phyloP scores from a whole-genome alignment of 2,329 filamentous ascomycete species.

The Fusarium gaditjirri region DNA sequence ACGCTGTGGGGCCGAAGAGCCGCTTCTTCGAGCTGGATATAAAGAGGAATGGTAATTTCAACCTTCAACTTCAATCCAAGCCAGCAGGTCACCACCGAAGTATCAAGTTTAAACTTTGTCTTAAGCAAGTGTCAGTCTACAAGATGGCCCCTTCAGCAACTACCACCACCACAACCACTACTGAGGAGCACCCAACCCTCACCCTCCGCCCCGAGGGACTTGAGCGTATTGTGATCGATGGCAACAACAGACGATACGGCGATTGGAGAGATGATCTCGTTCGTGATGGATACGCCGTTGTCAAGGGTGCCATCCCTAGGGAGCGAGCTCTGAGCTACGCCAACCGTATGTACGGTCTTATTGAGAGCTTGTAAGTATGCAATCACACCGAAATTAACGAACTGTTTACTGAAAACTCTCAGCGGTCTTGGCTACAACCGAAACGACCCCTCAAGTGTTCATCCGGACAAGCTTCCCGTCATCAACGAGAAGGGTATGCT shows the following conservation, averaged over 20 bases:
- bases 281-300: conserved; percentile 35
- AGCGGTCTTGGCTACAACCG: conserved; percentile 37
- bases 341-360: conserved; percentile 38
- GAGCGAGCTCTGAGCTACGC: conserved; percentile 39
- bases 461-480: conserved; percentile 39
- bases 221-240: conserved; percentile 37
- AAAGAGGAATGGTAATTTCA: conserved; percentile 2
- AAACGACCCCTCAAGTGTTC: conserved; percentile 28
- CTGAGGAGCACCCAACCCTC: conserved; percentile 28
- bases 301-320: conserved; percentile 35
- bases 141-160: conserved; percentile 26
- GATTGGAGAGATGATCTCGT: conserved; percentile 41
- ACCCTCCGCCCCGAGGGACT: conserved; percentile 36
- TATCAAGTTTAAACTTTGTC: background rate
- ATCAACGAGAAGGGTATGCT: conserved; percentile 58
- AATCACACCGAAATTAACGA: accelerated
- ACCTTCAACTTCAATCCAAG: background rate
- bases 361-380: conserved; percentile 37
- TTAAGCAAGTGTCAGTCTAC: background rate
- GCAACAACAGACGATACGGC: conserved; percentile 32
- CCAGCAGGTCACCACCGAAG: background rate
- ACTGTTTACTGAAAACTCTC: background rate
- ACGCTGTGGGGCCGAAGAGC: background rate
- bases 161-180: background rate
- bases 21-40: background rate